These are phyloP conservation scores for Astrothelium macrocarpum DNA, from an alignment of 495 filamentous ascomycete species.

Conservation along the genomic window DNA sequence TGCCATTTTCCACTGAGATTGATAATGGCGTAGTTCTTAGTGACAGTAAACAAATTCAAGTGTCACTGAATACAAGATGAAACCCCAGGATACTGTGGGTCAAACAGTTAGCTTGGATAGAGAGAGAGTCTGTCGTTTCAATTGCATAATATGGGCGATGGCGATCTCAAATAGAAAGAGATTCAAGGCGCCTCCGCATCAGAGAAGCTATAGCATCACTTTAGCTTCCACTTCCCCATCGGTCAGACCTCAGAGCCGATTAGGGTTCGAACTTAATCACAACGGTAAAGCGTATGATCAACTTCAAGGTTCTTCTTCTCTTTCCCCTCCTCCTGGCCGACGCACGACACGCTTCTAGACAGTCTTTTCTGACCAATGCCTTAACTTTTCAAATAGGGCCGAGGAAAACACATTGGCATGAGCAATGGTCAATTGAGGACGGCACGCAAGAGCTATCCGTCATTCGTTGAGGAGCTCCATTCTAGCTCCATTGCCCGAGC, in stretches of 20 bases:
- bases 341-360: neutral
- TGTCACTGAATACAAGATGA: too few species aligned
- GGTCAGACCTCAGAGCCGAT: neutral
- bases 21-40: neutral
- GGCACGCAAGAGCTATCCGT: neutral
- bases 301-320: neutral
- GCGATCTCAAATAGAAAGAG: neutral
- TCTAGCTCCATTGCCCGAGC: neutral
- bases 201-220: neutral
- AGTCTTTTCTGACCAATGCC: neutral
- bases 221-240: constrained; percentile 8
- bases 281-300: neutral
- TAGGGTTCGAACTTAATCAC: neutral
- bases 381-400: too few species aligned
- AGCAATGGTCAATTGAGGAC: too few species aligned
- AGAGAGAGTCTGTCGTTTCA: neutral
- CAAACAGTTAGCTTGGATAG: too few species aligned
- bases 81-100: too few species aligned
- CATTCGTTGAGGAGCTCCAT: neutral
- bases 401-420: neutral
- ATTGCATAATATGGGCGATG: neutral
- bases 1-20: neutral
- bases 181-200: neutral
- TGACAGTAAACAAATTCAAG: too few species aligned
- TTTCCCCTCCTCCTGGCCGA: neutral